Base-by-base conservation (phyloP, 1,139 yeast species). In the Debaryomyces sp. region DNA sequence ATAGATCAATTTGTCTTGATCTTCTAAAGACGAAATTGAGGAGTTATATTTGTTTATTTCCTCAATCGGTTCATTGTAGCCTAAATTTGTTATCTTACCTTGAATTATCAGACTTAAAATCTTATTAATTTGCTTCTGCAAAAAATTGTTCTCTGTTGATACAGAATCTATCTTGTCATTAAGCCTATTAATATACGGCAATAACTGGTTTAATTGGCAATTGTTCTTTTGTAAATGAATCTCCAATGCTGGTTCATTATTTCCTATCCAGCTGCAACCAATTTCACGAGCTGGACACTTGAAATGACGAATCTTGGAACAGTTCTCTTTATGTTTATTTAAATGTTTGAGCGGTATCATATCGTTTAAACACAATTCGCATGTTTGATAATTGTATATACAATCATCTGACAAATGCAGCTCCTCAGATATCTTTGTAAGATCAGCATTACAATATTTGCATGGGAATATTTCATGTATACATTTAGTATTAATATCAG, bases 31-130 rank as follows among this genome's bases (percentile, higher is more conserved):
- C 6, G 37, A n/a, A 4, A 35, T 22, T 3, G 41, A 41, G 5
- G 50, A 45, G 39, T 60, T 61, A 43, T 61, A 64, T 48, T 59
- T 64, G 49, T 63, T 63, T 41, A 78, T 72, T 52, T 78, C 83
- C 58, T 78, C 82, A 13, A 77, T 56, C 2, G 74, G 71, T 47
- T 78, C 75, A 45, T 71, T 68, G 54, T 77, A 78, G 0, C 85
- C 85, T 21, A 80, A 60, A 54, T 80, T 80, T 6, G 82, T 75
- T 29, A 80, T 63, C 54, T 74, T 78, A 1, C 85, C 85, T 52
- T 75, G 82, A 4, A 77, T 67, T 6, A 80, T 68, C 44, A 80
- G 75, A 55, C 76, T 78, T 51, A 80, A 62, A 3, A 81, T 73
- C 47, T 71, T 71, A 43, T 78, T 71, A 38, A 81, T 66, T 56